Base-by-base conservation (phyloP, 192 early-diverging fungal species). In the Coemansia sp. region DNA sequence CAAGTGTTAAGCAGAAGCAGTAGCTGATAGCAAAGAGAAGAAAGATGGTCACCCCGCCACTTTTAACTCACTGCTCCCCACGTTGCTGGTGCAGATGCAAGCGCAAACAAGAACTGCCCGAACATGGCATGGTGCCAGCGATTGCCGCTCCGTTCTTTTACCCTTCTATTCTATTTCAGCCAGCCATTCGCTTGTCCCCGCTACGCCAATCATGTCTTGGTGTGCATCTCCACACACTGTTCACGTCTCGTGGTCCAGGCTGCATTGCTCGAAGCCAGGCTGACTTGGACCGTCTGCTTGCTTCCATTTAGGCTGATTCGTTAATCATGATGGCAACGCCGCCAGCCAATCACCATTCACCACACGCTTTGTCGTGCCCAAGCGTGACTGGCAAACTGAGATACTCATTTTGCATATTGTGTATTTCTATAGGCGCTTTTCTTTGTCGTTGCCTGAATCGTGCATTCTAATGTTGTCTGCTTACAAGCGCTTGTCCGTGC, bases 261-360 rank as follows among this genome's bases (percentile, higher is more conserved):
- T 34, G 31, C 14, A n/a, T 3, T 44, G 15, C 2, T 15, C 1
- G 3, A 44, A 44, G 40, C 40, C 15, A n/a, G 40, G 40, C 40
- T 5, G 25, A 22, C 42, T 15, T n/a, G 44, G 38, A 48, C 40
- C 19, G 47, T 37, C 34, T 14, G 14, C 54, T 56, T 4, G 54
- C 31, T 26, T 22, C 15, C 26, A 56, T 46, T 5, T 4, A 48
- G 15, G 17, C 19, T 15, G 17, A 48, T n/a, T 19, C 47, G 47
- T 19, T n/a, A 38, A 54, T 55, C 60, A 60, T 7, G 47, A 48
- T 20, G 47, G 7, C 47, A 48, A 20, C 47, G 17, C 12, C 7
- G 2, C 15, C 37, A 51, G 37, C 71, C 71, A 73, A 73, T 73
- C 71, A 73, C 40, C 54, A 40, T 11, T 19, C 44, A 57, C 62